A percentile compares a stretch with the other conserved stretches of the same genome.
These are phyloP conservation scores for Cutaneotrichosporon daszewskae DNA, from an alignment of 1,284 basidiomycete genomes.

Conservation along the genomic window DNA sequence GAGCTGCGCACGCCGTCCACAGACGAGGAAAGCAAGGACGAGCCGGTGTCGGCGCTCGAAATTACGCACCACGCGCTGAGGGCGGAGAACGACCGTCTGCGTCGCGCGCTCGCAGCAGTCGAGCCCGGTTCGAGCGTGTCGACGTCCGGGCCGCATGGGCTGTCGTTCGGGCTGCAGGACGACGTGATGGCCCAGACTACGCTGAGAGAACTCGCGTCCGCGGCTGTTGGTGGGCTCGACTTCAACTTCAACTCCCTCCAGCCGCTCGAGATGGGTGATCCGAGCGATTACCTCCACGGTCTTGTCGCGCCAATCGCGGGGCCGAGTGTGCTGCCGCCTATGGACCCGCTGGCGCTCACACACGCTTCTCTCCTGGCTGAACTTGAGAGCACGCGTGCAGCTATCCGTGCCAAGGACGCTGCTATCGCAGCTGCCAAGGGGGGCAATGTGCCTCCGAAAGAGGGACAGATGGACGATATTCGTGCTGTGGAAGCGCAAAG, in stretches of 20 bases:
- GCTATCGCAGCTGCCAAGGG: slow-evolving; percentile 7
- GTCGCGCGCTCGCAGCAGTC: slow-evolving; percentile 5
- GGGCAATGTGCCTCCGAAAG: too few relatives aligned
- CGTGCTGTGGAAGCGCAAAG: slow-evolving; percentile 5
- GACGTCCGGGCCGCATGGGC: background rate
- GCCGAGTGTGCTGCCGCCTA: background rate
- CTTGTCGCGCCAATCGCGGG: slow-evolving; percentile 12
- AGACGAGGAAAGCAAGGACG: background rate
- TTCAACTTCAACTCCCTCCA: slow-evolving; percentile 15
- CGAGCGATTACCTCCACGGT: slow-evolving; percentile 16
- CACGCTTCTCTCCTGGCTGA: slow-evolving; percentile 13
- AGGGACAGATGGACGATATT: too few relatives aligned
- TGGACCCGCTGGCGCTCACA: slow-evolving; percentile 11
- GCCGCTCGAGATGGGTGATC: slow-evolving; percentile 2
- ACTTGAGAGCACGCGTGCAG: slow-evolving; percentile 7
- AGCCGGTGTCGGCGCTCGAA: background rate
- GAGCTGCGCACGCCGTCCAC: background rate
- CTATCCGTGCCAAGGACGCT: slow-evolving; percentile 14
- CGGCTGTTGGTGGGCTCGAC: slow-evolving; percentile 9
- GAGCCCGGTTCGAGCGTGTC: slow-evolving; percentile 1
- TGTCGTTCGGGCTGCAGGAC: background rate
- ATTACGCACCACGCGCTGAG: background rate
- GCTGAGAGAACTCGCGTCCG: slow-evolving; percentile 18
- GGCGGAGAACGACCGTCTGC: slow-evolving; percentile 16
- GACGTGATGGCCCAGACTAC: slow-evolving; percentile 10